Conservation (phyloP, 208 protist genomes). For the Acanthamoeba lenticulata region DNA sequence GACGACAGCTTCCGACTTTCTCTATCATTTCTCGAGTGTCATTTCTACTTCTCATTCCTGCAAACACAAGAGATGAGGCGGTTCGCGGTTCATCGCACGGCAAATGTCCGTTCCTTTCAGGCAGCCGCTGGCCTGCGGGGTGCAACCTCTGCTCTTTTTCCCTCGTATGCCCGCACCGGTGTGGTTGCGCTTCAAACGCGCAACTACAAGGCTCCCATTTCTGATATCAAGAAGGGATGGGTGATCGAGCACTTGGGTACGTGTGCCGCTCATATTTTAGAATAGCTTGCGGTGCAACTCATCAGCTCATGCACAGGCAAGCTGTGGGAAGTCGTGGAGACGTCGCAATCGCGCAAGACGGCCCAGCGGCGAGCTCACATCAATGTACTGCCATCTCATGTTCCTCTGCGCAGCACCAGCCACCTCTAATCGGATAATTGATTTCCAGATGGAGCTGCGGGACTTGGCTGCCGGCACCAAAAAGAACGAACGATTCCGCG, state of each 20-base stretch:
- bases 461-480: not conserved
- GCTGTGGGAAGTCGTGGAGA: constrained; percentile 23
- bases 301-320: not conserved
- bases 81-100: not conserved
- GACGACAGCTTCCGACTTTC: not conserved
- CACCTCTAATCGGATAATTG: not conserved
- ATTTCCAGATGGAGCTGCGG: not conserved
- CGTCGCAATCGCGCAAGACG: constrained; percentile 15
- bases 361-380: constrained; percentile 20
- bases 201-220: not conserved
- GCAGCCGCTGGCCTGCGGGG: not conserved
- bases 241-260: constrained; percentile 16
- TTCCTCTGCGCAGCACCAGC: not conserved
- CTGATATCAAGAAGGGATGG: constrained; percentile 33
- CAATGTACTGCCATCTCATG: not conserved
- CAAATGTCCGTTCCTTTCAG: not conserved
- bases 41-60: too few relatives aligned
- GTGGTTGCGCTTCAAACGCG: not conserved
- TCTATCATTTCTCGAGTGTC: not conserved
- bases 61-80: not conserved
- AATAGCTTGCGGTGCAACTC: not conserved
- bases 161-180: not conserved
- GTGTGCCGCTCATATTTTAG: not conserved
- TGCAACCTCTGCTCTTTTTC: not conserved
- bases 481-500: constrained; percentile 27